These are phyloP conservation scores for Elaeis oleifera DNA, from an alignment of 202 grass and related monocot genomes.

Conservation along the genomic window DNA sequence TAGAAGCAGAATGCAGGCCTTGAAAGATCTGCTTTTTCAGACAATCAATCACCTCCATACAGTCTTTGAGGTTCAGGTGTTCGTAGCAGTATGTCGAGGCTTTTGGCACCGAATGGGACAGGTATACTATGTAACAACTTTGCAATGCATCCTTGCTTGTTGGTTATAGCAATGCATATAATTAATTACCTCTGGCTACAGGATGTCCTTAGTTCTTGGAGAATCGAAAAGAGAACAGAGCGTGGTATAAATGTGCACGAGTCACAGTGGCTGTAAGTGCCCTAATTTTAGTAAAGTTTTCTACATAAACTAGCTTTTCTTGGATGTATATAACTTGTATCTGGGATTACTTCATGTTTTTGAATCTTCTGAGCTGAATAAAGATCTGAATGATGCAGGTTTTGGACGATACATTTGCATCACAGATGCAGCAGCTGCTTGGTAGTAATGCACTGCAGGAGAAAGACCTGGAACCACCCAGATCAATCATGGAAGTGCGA, in stretches of 20 bases:
- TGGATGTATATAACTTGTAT: too few relatives aligned
- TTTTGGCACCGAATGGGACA: conserved; percentile 93
- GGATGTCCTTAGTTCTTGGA: conserved; percentile 91
- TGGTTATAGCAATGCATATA: too few relatives aligned
- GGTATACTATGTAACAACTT: conserved; percentile 30
- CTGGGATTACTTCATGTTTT: too few relatives aligned
- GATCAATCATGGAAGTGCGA: conserved; percentile 94
- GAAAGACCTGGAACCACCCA: conserved; percentile 75
- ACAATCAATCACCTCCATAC: conserved; percentile 73
- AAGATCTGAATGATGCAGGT: conserved; percentile 39
- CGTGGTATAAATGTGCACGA: conserved; percentile 84
- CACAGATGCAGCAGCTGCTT: conserved; percentile 82
- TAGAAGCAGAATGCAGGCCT: conserved; percentile 70
- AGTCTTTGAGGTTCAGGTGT: conserved; percentile 81
- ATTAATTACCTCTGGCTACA: conserved; percentile 25
- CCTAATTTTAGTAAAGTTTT: background rate
- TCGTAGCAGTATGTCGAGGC: conserved; percentile 70
- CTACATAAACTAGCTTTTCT: too few relatives aligned
- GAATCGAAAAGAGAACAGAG: conserved; percentile 84
- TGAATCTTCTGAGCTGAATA: background rate
- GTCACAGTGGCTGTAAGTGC: conserved; percentile 67
- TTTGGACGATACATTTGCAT: conserved; percentile 89
- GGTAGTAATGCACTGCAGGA: conserved; percentile 70
- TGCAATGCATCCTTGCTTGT: background rate
- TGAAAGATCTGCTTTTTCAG: conserved; percentile 68